Base-by-base conservation (phyloP, 306 rosid genomes). In the Biancaea sappan region DNA sequence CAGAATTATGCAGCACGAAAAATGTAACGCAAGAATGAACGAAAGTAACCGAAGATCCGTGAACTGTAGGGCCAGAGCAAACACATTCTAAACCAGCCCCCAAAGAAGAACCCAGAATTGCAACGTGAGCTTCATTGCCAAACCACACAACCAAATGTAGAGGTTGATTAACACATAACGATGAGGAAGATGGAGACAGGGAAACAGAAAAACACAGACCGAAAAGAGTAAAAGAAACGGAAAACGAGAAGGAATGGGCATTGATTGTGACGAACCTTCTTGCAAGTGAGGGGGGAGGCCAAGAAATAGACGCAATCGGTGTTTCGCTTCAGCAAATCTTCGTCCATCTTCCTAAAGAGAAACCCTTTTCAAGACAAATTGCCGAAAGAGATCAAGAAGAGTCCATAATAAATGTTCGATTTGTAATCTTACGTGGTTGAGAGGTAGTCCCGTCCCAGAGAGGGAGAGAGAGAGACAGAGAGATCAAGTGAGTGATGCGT, bases 221-320 rank as follows among this genome's bases (percentile, higher is more conserved):
- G 0, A 16, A 60, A 6, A 28, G 22, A 4, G 24, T 3, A 5
- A n/a, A 24, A 15, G 14, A 2, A 4, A 38, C 41, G 11, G 32
- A 13, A 38, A 25, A 62, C 6, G 11, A 37, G 40, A 57, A 14
- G 19, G 21, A 3, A 16, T 37, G 48, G 8, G 28, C 38, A 19
- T 22, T 29, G 58, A 48, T 8, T 12, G 38, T 14, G 28, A 69
- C 66, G 52, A 46, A 91, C 96, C 96, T 94, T 94, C 85, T 88
- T 87, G 91, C 98, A 94, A 61, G 98, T 89, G 80, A 91, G 90
- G 35, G 98, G 98, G 24, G 98, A 89, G 48, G 96, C 97, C 73
- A 88, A 70, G 86, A 94, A 91, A 82, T 88, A 88, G 62, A 91
- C 94, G 77, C 98, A 94, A 82, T 94, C 97, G 65, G 94, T 89